Base-by-base conservation (phyloP, 1,139 yeast genomes). In the Geotrichum restrictum region DNA sequence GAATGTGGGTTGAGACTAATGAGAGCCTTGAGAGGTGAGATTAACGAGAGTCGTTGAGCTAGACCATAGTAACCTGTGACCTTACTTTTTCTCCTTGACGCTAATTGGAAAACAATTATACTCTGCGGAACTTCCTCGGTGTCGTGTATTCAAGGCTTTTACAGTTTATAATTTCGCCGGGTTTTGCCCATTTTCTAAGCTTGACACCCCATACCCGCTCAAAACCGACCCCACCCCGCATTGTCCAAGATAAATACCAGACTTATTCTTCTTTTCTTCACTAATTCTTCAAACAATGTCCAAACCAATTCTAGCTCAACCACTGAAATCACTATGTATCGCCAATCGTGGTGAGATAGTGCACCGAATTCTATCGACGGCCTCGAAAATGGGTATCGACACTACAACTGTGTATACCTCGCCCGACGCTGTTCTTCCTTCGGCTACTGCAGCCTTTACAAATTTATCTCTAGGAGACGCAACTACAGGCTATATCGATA, bases 301-400 rank as follows among this genome's bases (percentile, higher is more conserved):
- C 7, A 48, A 48, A 41, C 13, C 53, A 4, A 44, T 47, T 24
- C 34, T 47, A 5, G 62, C 65, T 31, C 57, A 57, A 37, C 67
- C 68, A 11, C 60, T 70, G 47, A 59, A 64, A 36, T 68, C 65
- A 42, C 73, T 75, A 10, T 64, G 75, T 37, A 68, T 75, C 38
- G 79, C 79, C 37, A 75, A 75, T 57, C 67, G 79, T 53, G 79
- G 79, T 27, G 79, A 75, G 58, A 75, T 75, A 39, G 78, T 78
- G 22, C 73, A 74, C 58, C 62, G 79, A 39, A 74, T 74, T 42
- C 68, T 71, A 27, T 62, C 67, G 40, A 67, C 76, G 1, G 77
- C 79, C 51, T 63, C 70, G 51, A 62, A 67, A 53, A 59, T 69
- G 62, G 72, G 72, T 6, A 65, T 75, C 41, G 63, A 66, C 37